Base-by-base conservation (phyloP, 345 rosid species). In the Stellera chamaejasme region DNA sequence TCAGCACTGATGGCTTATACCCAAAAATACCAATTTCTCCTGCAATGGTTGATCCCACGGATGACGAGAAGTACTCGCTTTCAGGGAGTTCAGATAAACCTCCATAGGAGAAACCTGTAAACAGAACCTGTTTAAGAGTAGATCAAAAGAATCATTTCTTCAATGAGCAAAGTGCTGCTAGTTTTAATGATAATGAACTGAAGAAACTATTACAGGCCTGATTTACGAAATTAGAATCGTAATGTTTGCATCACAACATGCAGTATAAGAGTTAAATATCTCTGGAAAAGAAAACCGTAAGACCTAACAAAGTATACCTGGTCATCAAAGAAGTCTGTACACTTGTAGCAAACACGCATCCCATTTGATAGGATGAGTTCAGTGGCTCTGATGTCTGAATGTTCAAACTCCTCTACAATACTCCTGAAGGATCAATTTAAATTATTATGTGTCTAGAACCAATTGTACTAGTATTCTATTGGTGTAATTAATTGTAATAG, bases 1-100 rank as follows among this genome's bases (percentile, higher is more conserved):
- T 79, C 49, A 84, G 75, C 66, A 88, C 52, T 42, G 90, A 77
- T 43, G 96, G 96, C 64, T 79, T 82, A 68, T 84, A 80, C 54
- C 96, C 96, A 80, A 80, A 88, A 36, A 82, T 76, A 60, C 96
- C 96, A 62, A 88, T 84, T 71, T 88, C 96, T 71, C 90, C 92
- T 50, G 96, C 92, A 82, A 84, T 87, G 6, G 87, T 83, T 73
- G 95, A 80, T 54, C 82, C 95, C 88, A 87, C 79, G 45, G 95
- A 87, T 64, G 84, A 87, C 26, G 95, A 87, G 66, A 83, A 73
- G 65, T 81, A 87, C 61, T 87, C 86, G 47, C 66, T 72, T 72
- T 88, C 92, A 5, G 81, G 81, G 57, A 82, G 82, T 75, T 88
- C 96, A 46, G 96, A 88, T 48, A 88, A 74, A 54, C 92, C 96